A percentile compares a stretch with the other conserved stretches of the same genome.
These are phyloP conservation scores for Eremothecium cymbalariae DNA, from an alignment of 1,139 yeast species.

Conservation along the genomic window DNA sequence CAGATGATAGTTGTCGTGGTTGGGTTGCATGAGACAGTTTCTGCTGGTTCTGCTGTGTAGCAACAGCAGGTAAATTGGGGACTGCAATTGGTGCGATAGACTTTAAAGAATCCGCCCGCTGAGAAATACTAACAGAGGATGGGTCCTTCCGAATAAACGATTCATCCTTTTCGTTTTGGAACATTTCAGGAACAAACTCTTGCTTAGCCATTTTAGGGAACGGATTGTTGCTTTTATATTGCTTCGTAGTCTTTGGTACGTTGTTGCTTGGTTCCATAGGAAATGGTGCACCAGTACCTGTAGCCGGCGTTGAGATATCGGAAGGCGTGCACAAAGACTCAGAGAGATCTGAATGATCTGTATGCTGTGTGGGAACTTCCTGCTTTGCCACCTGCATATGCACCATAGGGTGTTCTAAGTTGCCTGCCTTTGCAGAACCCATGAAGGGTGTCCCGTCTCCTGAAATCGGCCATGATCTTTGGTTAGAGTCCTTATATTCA, in stretches of 20 bases:
- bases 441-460: not conserved
- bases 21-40: conserved; percentile 3
- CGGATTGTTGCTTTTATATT: conserved; percentile 31
- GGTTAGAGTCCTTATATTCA: no score
- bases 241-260: conserved; percentile 13
- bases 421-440: not conserved
- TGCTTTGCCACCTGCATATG: conserved; percentile 1
- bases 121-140: no score
- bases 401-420: not conserved
- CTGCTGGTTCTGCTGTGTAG: conserved; percentile 7
- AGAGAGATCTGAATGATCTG: conserved; percentile 1
- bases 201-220: conserved; percentile 24
- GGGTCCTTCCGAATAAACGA: no score
- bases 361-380: not conserved
- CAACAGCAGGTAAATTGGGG: not conserved
- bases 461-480: not conserved
- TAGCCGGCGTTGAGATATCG: not conserved
- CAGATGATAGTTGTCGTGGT: not conserved
- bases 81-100: not conserved
- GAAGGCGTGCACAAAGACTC: conserved; percentile 1
- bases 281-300: not conserved
- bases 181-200: not conserved
- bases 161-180: no score
- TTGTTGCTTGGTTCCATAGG: not conserved
- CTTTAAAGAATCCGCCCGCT: no score